A percentile compares a stretch with the other conserved stretches of the same genome.
Conservation (phyloP, 1,139 yeast species). For the Hyphopichia khmerensis region DNA sequence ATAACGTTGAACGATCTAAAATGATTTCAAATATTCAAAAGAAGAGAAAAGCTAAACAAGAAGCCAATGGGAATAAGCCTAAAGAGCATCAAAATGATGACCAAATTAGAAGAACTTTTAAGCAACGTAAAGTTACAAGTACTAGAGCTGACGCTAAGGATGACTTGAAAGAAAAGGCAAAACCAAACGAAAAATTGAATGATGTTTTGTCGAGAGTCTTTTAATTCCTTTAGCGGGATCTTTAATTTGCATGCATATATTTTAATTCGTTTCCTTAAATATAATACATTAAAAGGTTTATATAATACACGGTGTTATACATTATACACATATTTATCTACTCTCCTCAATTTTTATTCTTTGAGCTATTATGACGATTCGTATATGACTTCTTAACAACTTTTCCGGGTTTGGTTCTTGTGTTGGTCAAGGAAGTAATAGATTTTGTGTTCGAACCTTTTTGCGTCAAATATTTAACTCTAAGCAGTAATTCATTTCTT, state of each 20-base stretch:
- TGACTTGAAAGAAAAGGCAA: slow-evolving; percentile 43
- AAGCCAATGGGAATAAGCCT: slow-evolving; percentile 11
- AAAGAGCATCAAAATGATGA: slow-evolving; percentile 12
- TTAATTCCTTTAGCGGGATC: slow-evolving; percentile 9
- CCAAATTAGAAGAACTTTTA: slow-evolving; percentile 52
- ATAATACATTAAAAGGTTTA: background rate
- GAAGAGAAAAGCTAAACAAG: slow-evolving; percentile 40
- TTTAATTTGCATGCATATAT: slow-evolving; percentile 1
- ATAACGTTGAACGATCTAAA: slow-evolving; percentile 84
- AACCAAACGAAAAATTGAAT: slow-evolving; percentile 43
- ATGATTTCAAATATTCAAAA: slow-evolving; percentile 68
- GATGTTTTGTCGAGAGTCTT: slow-evolving; percentile 44
- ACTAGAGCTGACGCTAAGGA: slow-evolving; percentile 63
- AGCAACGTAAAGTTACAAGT: slow-evolving; percentile 63
- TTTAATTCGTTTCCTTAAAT: slow-evolving; percentile 3
- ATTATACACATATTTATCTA: slow-evolving; percentile 1
- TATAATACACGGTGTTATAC: background rate
- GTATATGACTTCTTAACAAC: background rate
- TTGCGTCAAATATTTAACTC: slow-evolving; percentile 22
- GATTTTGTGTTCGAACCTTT: slow-evolving; percentile 6
- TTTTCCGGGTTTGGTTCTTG: background rate
- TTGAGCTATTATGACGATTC: background rate
- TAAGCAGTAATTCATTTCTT: slow-evolving; percentile 18
- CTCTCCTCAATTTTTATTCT: slow-evolving; percentile 4
- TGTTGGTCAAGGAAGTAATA: too few species aligned